phyloP scores from a whole-genome alignment of 2,329 filamentous ascomycete genomes.

The Alternaria sp. region DNA sequence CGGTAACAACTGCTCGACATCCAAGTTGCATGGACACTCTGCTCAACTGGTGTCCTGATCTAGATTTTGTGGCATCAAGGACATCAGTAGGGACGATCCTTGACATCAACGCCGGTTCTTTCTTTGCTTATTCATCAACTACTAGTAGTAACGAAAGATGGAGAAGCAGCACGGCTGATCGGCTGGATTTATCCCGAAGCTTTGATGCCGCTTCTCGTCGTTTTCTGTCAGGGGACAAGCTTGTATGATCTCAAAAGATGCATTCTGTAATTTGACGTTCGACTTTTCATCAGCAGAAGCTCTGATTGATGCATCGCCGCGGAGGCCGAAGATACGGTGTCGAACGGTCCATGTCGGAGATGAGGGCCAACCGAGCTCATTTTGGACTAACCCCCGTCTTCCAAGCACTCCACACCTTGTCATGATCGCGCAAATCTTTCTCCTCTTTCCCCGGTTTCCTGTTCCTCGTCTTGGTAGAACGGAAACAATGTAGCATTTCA shows the following conservation, averaged over 20 bases:
- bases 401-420: conserved; percentile 1
- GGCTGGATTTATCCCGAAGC: conserved; percentile 1
- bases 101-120: neutral
- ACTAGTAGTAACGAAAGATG: neutral
- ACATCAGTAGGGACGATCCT: neutral
- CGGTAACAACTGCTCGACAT: neutral
- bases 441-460: conserved; percentile 7
- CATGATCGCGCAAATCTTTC: conserved; percentile 3
- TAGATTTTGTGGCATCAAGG: neutral
- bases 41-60: neutral
- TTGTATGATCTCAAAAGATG: neutral
- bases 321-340: conserved; percentile 1
- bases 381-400: neutral
- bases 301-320: neutral
- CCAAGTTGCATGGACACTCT: neutral
- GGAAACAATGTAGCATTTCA: neutral
- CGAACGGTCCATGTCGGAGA: neutral
- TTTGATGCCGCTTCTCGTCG: neutral
- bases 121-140: neutral
- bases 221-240: neutral
- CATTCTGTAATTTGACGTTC: neutral
- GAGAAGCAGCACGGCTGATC: neutral
- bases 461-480: conserved; percentile 2
- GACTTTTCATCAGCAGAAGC: neutral
- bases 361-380: neutral